Evolutionary conservation across 148 eudicot species (phyloP).

Genomic region (Dysphania ambrosioides): DNA sequence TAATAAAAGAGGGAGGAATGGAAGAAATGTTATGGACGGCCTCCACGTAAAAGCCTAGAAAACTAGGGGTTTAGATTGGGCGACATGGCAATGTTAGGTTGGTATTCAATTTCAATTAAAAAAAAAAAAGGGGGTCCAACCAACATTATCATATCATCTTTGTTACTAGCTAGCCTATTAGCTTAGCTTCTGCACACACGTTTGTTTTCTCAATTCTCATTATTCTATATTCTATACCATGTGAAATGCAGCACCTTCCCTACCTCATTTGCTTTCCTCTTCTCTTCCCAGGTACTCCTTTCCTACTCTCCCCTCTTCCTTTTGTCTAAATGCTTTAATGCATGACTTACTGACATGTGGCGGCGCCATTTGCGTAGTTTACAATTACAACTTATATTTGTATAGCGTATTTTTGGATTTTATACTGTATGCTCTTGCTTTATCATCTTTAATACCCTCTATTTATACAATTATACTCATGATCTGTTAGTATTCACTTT

Average conservation of each 20-base stretch:
- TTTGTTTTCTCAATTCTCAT: constrained; percentile 5
- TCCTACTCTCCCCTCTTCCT: not conserved
- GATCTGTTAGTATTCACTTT: too few relatives aligned
- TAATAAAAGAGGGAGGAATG: not conserved
- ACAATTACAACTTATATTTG: too few relatives aligned
- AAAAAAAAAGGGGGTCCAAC: constrained; percentile 11
- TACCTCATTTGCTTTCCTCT: not conserved
- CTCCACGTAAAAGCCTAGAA: constrained; percentile 28
- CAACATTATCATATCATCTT: constrained; percentile 25
- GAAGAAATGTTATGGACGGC: constrained; percentile 16
- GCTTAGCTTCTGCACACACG: not conserved
- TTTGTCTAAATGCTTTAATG: not conserved
- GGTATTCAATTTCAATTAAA: constrained; percentile 26
- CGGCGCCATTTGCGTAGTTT: too few relatives aligned
- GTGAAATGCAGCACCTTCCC: too few relatives aligned
- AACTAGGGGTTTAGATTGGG: constrained; percentile 15
- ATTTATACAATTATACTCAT: too few relatives aligned
- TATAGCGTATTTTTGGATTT: too few relatives aligned
- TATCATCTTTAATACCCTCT: too few relatives aligned
- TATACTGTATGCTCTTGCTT: too few relatives aligned
- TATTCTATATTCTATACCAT: too few relatives aligned
- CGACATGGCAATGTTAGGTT: constrained; percentile 30
- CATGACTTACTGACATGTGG: constrained; percentile 5
- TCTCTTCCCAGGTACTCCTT: not conserved
- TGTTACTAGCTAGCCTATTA: too few relatives aligned